A percentile compares a stretch with the other conserved stretches of the same genome.
phyloP scores from a whole-genome alignment of 1,284 basidiomycete species.

The Ceratobasidium sp. region DNA sequence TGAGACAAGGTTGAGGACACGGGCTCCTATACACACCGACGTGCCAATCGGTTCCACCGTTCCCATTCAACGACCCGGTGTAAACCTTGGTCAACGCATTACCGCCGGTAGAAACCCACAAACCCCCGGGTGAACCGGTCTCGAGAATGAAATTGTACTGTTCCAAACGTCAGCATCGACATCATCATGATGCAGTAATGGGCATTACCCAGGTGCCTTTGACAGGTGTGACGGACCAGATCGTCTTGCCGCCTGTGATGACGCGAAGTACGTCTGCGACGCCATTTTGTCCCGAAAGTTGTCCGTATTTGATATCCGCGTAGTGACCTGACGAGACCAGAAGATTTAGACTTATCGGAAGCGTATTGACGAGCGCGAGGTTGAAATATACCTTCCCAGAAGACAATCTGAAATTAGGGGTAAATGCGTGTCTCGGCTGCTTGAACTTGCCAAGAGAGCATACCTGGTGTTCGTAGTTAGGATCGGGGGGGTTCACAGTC shows the following conservation, averaged over 20 bases:
- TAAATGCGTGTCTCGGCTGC: no score
- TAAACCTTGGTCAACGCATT: conserved; percentile 57
- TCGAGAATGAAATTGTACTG: conserved; percentile 51
- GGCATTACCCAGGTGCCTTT: conserved; percentile 30
- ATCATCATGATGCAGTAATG: not conserved
- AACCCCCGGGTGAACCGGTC: conserved; percentile 59
- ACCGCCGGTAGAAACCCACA: conserved; percentile 64
- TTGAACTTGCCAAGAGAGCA: not conserved
- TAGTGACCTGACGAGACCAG: conserved; percentile 15
- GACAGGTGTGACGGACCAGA: conserved; percentile 32
- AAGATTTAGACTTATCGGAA: not conserved
- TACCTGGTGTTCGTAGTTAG: conserved; percentile 63
- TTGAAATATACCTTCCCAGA: conserved; percentile 19
- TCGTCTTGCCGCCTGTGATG: conserved; percentile 29
- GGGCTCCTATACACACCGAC: conserved; percentile 11
- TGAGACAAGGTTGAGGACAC: not conserved
- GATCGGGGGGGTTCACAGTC: conserved; percentile 20
- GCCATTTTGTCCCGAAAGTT: conserved; percentile 29
- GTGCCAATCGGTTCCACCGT: conserved; percentile 33
- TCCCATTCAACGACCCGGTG: conserved; percentile 22
- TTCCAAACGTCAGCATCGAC: not conserved
- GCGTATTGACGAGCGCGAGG: not conserved
- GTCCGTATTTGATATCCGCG: conserved; percentile 35
- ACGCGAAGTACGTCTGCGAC: conserved; percentile 25
- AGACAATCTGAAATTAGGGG: conserved; percentile 13